Evolutionary conservation across 179 eudicot species (phyloP), one percentile per base, ranked within the genome.

Genomic region (Beta corolliflora): DNA sequence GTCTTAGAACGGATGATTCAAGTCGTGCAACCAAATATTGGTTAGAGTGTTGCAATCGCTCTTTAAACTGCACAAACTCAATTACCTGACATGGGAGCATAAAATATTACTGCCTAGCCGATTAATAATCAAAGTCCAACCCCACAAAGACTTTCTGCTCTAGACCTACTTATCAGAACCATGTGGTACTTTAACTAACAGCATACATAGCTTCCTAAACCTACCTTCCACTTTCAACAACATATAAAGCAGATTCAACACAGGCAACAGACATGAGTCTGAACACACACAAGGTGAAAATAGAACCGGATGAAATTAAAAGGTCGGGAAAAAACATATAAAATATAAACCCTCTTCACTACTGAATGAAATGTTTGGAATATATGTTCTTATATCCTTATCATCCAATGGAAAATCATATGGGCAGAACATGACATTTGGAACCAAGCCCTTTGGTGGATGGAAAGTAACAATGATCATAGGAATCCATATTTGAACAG

Each of bases 391-490:
- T 94, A 89, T 90, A 50, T 86, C 89, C 79, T 86, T 90, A 81
- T 94, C 97, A 63, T 78, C 79, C 73, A 95, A 82, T 0, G 92
- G 92, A 81, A 95, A 94, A 81, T 94, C 98, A 85, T 94, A 95
- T n/a, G 93, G 92, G 80, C 95, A 94, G 21, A 95, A 92, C 99
- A 92, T 94, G 60, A 94, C 98, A 82, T 95, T 95, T 5, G 99
- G 98, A 53, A 61, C 80, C 80, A 75, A 76, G 8, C 81, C 97
- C 81, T 89, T 88, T 4, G 91, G 85, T 8, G 98, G 98, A 77
- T 95, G 98, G 85, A 13, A 45, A 21, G 12, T 9, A 25, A 15
- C 21, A 29, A 73, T 15, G 36, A 15, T 23, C 15, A 7, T 31
- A 73, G 23, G 61, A 18, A 18, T 54, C 14, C 5, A 41, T 19